Base-by-base conservation (phyloP, 352 stramenopile genomes). In the Lagenidium sp. region DNA sequence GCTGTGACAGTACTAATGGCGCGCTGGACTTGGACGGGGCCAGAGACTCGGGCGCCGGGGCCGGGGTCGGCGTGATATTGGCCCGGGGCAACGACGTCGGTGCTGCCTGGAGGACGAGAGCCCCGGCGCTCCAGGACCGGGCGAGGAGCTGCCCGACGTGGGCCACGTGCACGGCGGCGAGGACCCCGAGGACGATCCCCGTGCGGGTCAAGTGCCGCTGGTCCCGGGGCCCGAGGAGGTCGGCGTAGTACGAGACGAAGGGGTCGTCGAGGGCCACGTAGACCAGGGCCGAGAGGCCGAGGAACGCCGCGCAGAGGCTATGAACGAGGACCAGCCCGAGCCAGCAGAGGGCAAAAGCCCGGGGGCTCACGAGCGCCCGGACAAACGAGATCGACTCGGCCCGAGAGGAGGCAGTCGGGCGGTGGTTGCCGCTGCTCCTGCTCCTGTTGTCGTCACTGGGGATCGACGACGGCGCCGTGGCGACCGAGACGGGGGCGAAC, bases 191-290 rank as follows among this genome's bases (percentile, higher is more conserved):
- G 28, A 36, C 55, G 24, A 68, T 50, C 3, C 49, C 35, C 1
- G 38, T 38, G 3, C 49, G 50, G 6, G 4, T 41, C 22, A 64
- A 64, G 26, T 64, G 53, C 20, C 49, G 16, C 22, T 31, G 24
- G 21, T 55, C 44, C 10, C 31, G 24, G 16, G 59, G 59, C 12
- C 49, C 48, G 6, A 68, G 36, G 2, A 64, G 43, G 21, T 68
- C 55, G 42, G 47, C 50, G 13, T 46, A 68, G 41, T 64, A 64
- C 23, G 42, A 29, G 42, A 64, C 43, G 36, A 44, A 53, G 15
- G 59, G 59, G 2, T 55, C 22, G 12, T 53, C 42, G 21, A 65
- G 55, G 41, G 51, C 64, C 34, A 47, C 29, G 44, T 64, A 64
- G 16, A 68, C 28, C 1, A 43, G 21, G 21, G 47, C 41, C n/a